Conservation (phyloP, 2,329 filamentous ascomycete species). For the Venturia aucupariae region DNA sequence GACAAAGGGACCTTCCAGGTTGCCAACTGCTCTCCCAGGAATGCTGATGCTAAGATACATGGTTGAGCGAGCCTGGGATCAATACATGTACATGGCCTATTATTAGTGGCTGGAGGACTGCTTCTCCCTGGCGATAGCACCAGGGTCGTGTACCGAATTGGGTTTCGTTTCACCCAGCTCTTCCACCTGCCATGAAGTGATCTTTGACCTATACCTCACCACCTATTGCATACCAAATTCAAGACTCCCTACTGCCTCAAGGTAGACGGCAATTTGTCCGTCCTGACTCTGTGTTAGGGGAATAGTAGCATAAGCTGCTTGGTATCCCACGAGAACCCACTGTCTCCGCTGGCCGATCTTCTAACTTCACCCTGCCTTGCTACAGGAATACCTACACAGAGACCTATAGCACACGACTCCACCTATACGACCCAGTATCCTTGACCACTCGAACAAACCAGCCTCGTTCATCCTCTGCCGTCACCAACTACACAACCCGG, state of each 20-base stretch:
- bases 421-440: background rate
- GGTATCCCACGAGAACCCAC: background rate
- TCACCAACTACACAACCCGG: background rate
- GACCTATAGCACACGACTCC: background rate
- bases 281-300: background rate
- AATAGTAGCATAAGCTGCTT: background rate
- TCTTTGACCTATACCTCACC: conserved; percentile 1
- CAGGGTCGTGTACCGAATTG: background rate
- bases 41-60: background rate
- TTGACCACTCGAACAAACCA: background rate
- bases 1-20: no score
- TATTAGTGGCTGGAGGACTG: background rate
- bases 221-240: background rate
- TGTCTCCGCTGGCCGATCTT: background rate
- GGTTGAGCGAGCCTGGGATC: background rate
- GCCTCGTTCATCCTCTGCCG: background rate
- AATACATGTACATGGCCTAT: background rate
- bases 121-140: background rate
- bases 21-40: background rate
- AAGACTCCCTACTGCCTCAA: background rate
- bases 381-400: background rate
- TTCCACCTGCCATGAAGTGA: background rate
- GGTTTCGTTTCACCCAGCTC: background rate
- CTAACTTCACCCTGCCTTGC: background rate
- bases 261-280: background rate